phyloP scores from a whole-genome alignment of 306 rosid genomes.

The Trifolium subterraneum region DNA sequence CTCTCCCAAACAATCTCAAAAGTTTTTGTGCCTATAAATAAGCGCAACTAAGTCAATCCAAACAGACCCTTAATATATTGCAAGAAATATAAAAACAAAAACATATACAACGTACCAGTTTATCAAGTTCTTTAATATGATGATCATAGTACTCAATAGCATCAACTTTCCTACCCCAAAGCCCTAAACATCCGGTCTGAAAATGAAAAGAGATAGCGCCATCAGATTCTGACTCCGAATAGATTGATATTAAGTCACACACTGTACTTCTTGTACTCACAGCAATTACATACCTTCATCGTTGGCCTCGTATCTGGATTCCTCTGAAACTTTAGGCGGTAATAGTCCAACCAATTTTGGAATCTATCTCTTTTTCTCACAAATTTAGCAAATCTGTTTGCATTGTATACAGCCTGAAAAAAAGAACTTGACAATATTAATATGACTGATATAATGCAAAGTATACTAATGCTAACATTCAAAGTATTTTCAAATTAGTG shows the following conservation, averaged over 20 bases:
- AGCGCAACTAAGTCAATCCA: background rate
- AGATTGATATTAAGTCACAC: background rate
- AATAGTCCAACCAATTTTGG: slow-evolving; percentile 90
- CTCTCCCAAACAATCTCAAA: background rate
- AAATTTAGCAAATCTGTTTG: slow-evolving; percentile 79
- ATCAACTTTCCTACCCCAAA: slow-evolving; percentile 74
- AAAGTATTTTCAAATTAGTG: no score
- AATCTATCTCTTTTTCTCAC: slow-evolving; percentile 73
- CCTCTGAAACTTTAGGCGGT: slow-evolving; percentile 89
- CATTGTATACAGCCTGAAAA: slow-evolving; percentile 88
- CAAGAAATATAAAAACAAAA: slow-evolving; percentile 29
- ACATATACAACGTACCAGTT: slow-evolving; percentile 53
- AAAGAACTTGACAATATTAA: slow-evolving; percentile 15
- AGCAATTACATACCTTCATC: slow-evolving; percentile 55
- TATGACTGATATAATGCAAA: slow-evolving; percentile 21
- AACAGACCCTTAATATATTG: background rate
- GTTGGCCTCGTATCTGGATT: slow-evolving; percentile 77
- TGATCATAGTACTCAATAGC: slow-evolving; percentile 81
- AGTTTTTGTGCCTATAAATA: background rate
- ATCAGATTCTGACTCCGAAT: slow-evolving; percentile 35
- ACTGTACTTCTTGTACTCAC: slow-evolving; percentile 30
- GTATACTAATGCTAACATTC: background rate
- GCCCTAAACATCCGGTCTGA: slow-evolving; percentile 73
- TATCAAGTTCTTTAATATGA: slow-evolving; percentile 69
- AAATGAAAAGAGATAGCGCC: slow-evolving; percentile 38